A percentile compares a stretch with the other conserved stretches of the same genome.
phyloP scores from a whole-genome alignment of 345 rosid species.

The Stellera chamaejasme region DNA sequence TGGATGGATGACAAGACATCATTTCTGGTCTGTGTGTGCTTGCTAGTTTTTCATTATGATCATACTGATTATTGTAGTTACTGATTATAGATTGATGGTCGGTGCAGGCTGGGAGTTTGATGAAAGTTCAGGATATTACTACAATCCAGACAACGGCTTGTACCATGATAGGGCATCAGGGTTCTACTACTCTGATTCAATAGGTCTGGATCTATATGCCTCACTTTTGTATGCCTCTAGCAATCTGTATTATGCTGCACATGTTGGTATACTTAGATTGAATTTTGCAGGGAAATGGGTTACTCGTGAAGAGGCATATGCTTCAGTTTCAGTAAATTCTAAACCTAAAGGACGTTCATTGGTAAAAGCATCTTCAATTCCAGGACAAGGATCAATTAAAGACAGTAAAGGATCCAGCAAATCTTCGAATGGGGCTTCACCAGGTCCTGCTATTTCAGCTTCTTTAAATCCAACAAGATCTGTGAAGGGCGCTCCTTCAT shows the following conservation, averaged over 20 bases:
- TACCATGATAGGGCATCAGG: slow-evolving; percentile 77
- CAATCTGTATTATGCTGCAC: slow-evolving; percentile 7
- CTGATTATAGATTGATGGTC: slow-evolving; percentile 8
- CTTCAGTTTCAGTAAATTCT: slow-evolving; percentile 33
- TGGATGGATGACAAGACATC: too few relatives aligned
- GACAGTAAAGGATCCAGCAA: slow-evolving; percentile 24
- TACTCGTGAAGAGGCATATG: slow-evolving; percentile 72
- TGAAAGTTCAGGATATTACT: slow-evolving; percentile 61
- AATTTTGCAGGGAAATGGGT: slow-evolving; percentile 75
- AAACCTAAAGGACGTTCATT: slow-evolving; percentile 26
- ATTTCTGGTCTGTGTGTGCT: too few relatives aligned
- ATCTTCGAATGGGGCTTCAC: slow-evolving; percentile 30
- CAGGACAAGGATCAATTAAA: slow-evolving; percentile 21
- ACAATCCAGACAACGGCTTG: slow-evolving; percentile 45
- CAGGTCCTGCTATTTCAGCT: slow-evolving; percentile 57
- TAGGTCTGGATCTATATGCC: slow-evolving; percentile 35
- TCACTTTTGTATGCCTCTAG: neutral
- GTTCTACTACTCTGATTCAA: slow-evolving; percentile 72
- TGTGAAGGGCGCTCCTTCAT: slow-evolving; percentile 62
- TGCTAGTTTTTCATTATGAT: slow-evolving; percentile 15
- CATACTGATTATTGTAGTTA: slow-evolving; percentile 22
- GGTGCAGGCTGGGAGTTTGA: slow-evolving; percentile 75
- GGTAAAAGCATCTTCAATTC: slow-evolving; percentile 27
- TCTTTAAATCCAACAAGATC: slow-evolving; percentile 56
- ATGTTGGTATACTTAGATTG: slow-evolving; percentile 12